These are phyloP conservation scores for Globisporangium alternatum DNA, from an alignment of 352 stramenopile genomes.

Conservation along the genomic window DNA sequence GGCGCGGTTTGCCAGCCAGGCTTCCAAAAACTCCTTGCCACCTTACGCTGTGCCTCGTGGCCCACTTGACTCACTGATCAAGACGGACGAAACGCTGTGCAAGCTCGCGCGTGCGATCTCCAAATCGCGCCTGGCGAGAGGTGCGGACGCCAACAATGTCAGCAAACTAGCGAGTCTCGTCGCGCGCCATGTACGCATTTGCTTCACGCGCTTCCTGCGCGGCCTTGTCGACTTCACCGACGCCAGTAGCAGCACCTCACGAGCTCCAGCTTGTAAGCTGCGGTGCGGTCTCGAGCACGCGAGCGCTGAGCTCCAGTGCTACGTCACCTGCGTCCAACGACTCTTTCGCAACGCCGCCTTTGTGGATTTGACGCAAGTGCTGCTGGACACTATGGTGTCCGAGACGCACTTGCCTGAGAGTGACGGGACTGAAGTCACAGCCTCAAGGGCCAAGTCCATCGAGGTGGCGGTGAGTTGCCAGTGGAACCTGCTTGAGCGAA, in stretches of 20 bases:
- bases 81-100: background rate
- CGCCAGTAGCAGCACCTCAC: background rate
- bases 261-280: background rate
- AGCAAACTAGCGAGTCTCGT: constrained; percentile 16
- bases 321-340: constrained; percentile 12
- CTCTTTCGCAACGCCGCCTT: constrained; percentile 18
- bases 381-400: constrained; percentile 6
- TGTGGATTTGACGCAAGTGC: constrained; percentile 7
- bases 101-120: constrained; percentile 9
- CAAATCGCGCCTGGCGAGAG: background rate
- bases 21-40: background rate
- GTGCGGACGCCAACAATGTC: background rate
- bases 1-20: background rate
- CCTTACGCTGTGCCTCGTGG: background rate
- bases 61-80: background rate
- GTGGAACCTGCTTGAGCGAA: constrained; percentile 15
- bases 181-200: constrained; percentile 12
- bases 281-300: constrained; percentile 17
- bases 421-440: background rate
- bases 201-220: constrained; percentile 24
- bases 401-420: background rate
- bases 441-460: too few species aligned
- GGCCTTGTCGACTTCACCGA: constrained; percentile 14
- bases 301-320: constrained; percentile 10
- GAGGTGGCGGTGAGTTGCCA: background rate